Conservation (phyloP, 371 early-diverging fungal species). For the Mortierella sp. region DNA sequence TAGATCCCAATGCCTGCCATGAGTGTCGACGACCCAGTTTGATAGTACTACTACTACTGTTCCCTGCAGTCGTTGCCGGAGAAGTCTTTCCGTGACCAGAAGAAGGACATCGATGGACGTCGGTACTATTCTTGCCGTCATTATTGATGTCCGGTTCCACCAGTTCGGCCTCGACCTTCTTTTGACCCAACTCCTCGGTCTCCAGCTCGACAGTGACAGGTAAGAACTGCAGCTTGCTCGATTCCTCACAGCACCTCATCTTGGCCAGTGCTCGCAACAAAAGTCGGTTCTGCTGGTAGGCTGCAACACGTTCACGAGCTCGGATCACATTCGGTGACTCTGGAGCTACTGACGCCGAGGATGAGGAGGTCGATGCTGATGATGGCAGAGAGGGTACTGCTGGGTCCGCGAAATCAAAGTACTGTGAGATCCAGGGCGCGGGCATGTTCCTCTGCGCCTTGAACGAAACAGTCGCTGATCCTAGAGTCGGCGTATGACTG, state of each 20-base stretch:
- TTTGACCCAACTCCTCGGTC: constrained; percentile 23
- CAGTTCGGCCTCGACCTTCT: constrained; percentile 12
- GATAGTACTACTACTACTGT: not conserved
- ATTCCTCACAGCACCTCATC: constrained; percentile 7
- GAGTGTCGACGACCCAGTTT: constrained; percentile 21
- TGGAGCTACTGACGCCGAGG: not conserved
- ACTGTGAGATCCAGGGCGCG: constrained; percentile 33
- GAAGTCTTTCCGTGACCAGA: not conserved
- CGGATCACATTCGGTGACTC: not conserved
- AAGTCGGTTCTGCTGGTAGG: constrained; percentile 34
- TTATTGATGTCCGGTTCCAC: not conserved
- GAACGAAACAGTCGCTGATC: constrained; percentile 38
- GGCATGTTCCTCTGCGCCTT: constrained; percentile 35
- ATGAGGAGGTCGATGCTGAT: not conserved
- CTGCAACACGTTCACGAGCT: constrained; percentile 24
- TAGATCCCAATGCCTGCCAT: constrained; percentile 10
- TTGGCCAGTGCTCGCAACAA: constrained; percentile 19
- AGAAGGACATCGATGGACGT: not conserved
- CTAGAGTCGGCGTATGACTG: not conserved
- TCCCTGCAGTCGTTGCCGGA: not conserved
- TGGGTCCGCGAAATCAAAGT: not conserved
- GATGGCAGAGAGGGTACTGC: not conserved
- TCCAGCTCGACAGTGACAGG: constrained; percentile 24
- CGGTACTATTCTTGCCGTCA: not conserved
- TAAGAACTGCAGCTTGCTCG: constrained; percentile 23